Evolutionary conservation across 148 eudicot genomes (phyloP), one percentile per base, ranked within the genome.

Genomic region (Rheum nobile): DNA sequence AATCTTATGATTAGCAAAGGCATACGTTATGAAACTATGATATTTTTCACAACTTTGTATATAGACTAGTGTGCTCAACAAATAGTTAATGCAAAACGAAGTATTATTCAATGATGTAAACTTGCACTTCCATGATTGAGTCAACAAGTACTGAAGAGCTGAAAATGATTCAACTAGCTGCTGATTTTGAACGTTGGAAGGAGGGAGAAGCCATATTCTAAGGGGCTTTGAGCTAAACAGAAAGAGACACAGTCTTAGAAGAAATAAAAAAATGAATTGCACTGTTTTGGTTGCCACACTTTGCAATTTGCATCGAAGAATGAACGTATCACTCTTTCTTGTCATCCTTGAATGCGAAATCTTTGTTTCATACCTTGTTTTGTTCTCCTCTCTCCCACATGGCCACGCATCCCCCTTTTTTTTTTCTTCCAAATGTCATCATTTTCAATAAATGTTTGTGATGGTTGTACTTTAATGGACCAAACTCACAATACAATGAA

Each of bases 341-440:
- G 17, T 16, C 32, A 50, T 22, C 14, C 31, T 8, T 65, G 70
- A 65, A 34, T 65, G 39, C 22, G 70, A 65, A 17, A 34, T 65
- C 41, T 65, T 65, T 65, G 70, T 65, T 65, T 65, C 70, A 61
- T 61, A 14, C 68, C 68, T 61, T 61, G 68, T 61, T 61, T 61
- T 57, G 6, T 65, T 16, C 32, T 16, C 69, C 69, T 32, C 70
- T 16, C 70, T 31, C 31, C 37, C 39, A 65, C 70, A 65, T 32
- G 70, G 70, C 70, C 70, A 31, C 41, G 16, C 70, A 7, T 65
- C 22, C 39, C 6, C 39, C 32, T 65, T 8, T 4, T 32, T 22
- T 63, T 6, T 9, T 10, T 57, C 3, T 8, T 9, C 1, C 0
- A 55, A 59, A 28, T 26, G 3, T 59, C n/a, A 63, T 12, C 11